phyloP scores from a whole-genome alignment of 2,329 filamentous ascomycete genomes.

The Colletotrichum echinochloae region DNA sequence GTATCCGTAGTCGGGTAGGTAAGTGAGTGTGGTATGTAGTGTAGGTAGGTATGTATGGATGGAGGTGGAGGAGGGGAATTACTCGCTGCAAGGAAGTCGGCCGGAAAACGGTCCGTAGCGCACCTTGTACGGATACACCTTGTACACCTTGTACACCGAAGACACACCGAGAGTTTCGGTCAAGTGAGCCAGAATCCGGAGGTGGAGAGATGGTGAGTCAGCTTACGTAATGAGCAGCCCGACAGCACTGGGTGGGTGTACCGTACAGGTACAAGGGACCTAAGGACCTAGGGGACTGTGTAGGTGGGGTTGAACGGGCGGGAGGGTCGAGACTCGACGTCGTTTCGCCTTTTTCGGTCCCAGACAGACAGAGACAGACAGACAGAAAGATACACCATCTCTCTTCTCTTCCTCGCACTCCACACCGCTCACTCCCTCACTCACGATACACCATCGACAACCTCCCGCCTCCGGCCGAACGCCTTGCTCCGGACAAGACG shows the following conservation, averaged over 20 bases:
- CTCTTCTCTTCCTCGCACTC: background rate
- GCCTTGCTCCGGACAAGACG: conserved; percentile 6
- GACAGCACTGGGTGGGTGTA: too few species aligned
- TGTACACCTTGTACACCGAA: background rate
- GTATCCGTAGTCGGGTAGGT: too few species aligned
- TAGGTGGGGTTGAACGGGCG: conserved; percentile 24
- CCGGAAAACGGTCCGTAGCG: background rate
- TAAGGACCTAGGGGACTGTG: too few species aligned
- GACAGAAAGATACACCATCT: background rate
- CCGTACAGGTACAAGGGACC: too few species aligned
- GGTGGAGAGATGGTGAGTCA: background rate
- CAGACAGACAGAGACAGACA: background rate
- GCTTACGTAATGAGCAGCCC: background rate
- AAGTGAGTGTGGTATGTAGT: too few species aligned
- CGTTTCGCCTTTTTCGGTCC: conserved; percentile 25
- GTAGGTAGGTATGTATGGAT: background rate
- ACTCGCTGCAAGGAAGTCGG: too few species aligned
- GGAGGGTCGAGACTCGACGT: conserved; percentile 23
- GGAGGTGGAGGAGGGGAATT: too few species aligned
- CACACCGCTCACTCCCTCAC: conserved; percentile 24
- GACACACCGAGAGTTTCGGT: background rate
- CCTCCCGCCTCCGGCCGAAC: conserved; percentile 1
- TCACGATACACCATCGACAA: conserved; percentile 22
- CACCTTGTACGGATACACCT: background rate
- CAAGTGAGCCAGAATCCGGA: background rate